Evolutionary conservation across 352 stramenopile species (phyloP).

Genomic region (Globisporangium spiculum): DNA sequence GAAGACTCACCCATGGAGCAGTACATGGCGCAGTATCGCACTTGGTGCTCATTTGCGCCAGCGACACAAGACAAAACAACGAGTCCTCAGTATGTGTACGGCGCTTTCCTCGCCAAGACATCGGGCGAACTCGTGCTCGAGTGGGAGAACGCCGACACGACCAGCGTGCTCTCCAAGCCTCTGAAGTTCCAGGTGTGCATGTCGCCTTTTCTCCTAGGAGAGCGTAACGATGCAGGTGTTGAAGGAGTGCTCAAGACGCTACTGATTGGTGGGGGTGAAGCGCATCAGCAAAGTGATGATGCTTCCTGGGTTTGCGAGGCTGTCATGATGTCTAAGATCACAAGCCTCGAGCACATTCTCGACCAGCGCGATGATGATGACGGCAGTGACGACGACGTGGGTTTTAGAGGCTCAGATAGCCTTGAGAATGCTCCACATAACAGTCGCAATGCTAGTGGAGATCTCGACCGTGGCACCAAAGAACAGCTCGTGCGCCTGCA

Average conservation of each 20-base stretch:
- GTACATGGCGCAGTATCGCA: slow-evolving; percentile 26
- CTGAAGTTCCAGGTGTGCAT: slow-evolving; percentile 32
- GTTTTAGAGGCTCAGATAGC: too few species aligned
- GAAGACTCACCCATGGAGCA: not conserved
- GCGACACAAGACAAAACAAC: not conserved
- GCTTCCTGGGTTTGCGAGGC: not conserved
- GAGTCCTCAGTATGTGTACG: slow-evolving; percentile 23
- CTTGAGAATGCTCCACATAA: too few species aligned
- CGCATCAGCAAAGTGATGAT: too few species aligned
- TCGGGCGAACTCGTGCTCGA: slow-evolving; percentile 28
- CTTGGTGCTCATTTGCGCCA: slow-evolving; percentile 23
- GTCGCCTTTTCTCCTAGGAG: slow-evolving; percentile 12
- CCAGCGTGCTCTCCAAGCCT: slow-evolving; percentile 42
- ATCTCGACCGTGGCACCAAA: not conserved
- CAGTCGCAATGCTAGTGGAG: not conserved
- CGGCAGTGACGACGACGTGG: too few species aligned
- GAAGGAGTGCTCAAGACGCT: too few species aligned
- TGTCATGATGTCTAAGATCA: not conserved
- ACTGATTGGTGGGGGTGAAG: too few species aligned
- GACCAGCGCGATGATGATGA: too few species aligned
- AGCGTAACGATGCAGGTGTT: too few species aligned
- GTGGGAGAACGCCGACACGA: slow-evolving; percentile 45
- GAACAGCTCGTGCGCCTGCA: slow-evolving; percentile 19
- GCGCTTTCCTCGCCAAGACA: slow-evolving; percentile 24
- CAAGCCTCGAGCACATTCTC: not conserved